These are phyloP conservation scores for Endotrypanum monterogeii DNA, from an alignment of 208 protist species.

Conservation along the genomic window DNA sequence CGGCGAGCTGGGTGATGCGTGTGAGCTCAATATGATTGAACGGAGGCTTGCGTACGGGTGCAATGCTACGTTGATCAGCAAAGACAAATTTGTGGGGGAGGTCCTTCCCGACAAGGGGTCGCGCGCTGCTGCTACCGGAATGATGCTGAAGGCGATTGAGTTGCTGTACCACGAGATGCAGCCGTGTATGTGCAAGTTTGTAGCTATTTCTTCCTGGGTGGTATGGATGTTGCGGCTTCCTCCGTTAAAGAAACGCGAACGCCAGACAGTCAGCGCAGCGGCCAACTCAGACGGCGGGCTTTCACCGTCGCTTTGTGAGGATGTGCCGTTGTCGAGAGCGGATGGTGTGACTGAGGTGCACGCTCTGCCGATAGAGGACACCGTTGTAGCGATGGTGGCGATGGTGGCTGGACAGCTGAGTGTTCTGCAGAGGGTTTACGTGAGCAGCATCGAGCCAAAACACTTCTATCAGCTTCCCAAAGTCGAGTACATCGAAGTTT, in stretches of 20 bases:
- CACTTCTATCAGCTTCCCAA: conserved; percentile 76
- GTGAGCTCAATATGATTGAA: conserved; percentile 73
- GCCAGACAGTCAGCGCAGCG: background rate
- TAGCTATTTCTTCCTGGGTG: conserved; percentile 51
- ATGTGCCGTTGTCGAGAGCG: background rate
- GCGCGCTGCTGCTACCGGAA: conserved; percentile 12
- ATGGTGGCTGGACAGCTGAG: conserved; percentile 53
- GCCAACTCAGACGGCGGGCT: conserved; percentile 18
- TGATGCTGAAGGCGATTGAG: conserved; percentile 20
- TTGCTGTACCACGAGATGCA: conserved; percentile 39
- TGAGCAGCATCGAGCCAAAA: conserved; percentile 73
- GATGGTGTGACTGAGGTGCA: background rate
- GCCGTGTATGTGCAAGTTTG: conserved; percentile 52
- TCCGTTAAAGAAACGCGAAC: conserved; percentile 12
- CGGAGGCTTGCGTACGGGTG: conserved; percentile 80
- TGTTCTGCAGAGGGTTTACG: conserved; percentile 64
- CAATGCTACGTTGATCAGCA: conserved; percentile 34
- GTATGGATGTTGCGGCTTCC: conserved; percentile 46
- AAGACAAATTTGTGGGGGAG: conserved; percentile 29
- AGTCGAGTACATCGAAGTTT: conserved; percentile 76
- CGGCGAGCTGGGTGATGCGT: conserved; percentile 40
- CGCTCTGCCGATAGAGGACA: conserved; percentile 21
- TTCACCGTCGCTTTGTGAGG: conserved; percentile 1
- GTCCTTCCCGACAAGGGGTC: conserved; percentile 27
- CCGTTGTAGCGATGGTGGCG: conserved; percentile 49